Base-by-base conservation (phyloP, 2,329 filamentous ascomycete species). In the Cadophora sp. region DNA sequence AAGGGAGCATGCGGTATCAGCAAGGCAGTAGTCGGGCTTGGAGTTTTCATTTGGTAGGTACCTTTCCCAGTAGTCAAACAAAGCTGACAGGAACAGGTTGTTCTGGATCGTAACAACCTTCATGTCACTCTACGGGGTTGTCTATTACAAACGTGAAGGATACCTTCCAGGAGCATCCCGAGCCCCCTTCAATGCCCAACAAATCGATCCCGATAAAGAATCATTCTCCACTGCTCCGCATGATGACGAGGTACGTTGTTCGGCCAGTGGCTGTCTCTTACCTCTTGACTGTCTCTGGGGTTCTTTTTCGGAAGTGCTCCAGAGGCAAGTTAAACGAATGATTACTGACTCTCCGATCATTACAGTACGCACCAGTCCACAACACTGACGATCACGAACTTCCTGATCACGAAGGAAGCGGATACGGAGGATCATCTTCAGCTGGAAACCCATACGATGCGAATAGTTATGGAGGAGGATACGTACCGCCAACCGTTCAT, bases 141-240 rank as follows among this genome's bases (percentile, higher is more conserved):
- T 85, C 69, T 89, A 88, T 80, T 89, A 85, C 80, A 84, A 85
- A 73, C 84, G 85, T 75, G 85, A 90, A 78, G 85, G 86, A 73
- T 83, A 79, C 65, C 82, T 90, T 18, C 88, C 88, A 1, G 88
- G 88, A 18, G 71, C 71, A 18, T 74, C 72, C 6, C 65, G 74
- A 61, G 74, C 71, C 14, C 75, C 75, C 1, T 71, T 68, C 39
- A 77, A 76, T 62, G 74, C 76, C 1, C 71, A 80, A 76, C 73
- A 86, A 79, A 89, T 89, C 72, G 88, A 90, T 76, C 88, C 88
- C 0, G 88, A 91, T 78, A 90, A 90, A 81, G 87, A 88, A 33
- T 88, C 88, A 67, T 91, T 91, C 79, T 89, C 87, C 65, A 89
- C 88, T 78, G 86, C 86, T 16, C 86, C 87, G n/a, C 85, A 88